Base-by-base conservation (phyloP, 441 rosid species). In the Corymbia calophylla region DNA sequence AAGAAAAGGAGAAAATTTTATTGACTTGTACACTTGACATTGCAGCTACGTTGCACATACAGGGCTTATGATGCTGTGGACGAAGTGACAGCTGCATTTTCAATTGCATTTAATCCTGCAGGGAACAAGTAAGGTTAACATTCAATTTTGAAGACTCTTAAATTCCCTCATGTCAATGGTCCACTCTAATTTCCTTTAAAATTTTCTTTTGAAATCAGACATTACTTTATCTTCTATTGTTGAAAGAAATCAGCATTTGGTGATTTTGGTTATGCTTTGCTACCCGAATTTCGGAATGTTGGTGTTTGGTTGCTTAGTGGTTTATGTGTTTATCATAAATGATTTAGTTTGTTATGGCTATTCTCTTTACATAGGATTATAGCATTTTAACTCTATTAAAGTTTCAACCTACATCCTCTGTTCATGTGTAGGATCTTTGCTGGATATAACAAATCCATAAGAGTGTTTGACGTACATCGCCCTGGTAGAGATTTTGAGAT, bases 21-120 rank as follows among this genome's bases (percentile, higher is more conserved):
- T 55, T 94, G 89, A 91, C 64, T 9, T 44, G 47, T 86, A 31
- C 66, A 88, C 73, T 81, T 91, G 58, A 80, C 87, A 91, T 92
- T 93, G 92, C 98, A 98, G 99, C 93, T 98, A 87, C 97, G 99
- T n/a, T 97, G 99, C 91, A 96, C 99, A 3, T 98, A 97, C 87
- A 96, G 99, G 73, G 99, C 99, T 88, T 98, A 96, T 93, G 98
- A 98, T 96, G 95, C 96, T 49, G 94, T 96, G 92, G 99, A 98
- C 93, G 99, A 98, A 93, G 97, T 98, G 58, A 95, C 97, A 87
- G 99, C 99, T 90, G 99, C 99, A 84, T 92, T 96, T 93, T 97
- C 99, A 66, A 87, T 95, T 91, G 95, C 98, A 89, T 96, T 98
- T 88, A 98, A 96, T 93, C 98, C 99, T 68, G 93, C 92, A 23